Evolutionary conservation across 169 alveolate species (phyloP).

Genomic region (Eimeria falciformis): DNA sequence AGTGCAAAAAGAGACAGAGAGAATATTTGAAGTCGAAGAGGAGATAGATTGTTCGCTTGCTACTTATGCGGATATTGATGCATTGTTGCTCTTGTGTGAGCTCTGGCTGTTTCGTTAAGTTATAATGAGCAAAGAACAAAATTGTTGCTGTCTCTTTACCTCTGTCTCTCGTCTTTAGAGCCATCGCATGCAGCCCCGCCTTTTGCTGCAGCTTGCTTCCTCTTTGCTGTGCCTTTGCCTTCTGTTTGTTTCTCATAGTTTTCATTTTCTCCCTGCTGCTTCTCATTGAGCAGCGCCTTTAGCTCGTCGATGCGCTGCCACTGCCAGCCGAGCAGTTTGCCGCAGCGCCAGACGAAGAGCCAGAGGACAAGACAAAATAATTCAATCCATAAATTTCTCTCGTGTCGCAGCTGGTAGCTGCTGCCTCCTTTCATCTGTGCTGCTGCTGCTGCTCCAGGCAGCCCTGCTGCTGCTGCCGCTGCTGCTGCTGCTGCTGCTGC

Average conservation of each 20-base stretch:
- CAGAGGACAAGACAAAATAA: conserved; percentile 44
- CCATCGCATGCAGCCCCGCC: too few species aligned
- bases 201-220: neutral
- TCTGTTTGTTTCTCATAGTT: neutral
- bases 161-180: too few species aligned
- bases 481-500: conserved; percentile 49
- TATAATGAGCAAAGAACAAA: too few species aligned
- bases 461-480: neutral
- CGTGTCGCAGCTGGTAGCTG: conserved; percentile 46
- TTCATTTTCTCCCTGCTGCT: neutral
- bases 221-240: neutral
- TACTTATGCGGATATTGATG: too few species aligned
- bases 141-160: too few species aligned
- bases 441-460: neutral
- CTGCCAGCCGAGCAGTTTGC: neutral
- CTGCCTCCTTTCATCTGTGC: neutral
- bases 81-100: too few species aligned
- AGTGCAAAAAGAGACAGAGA: too few species aligned
- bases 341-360: conserved; percentile 35
- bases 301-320: conserved; percentile 33
- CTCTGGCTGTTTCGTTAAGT: too few species aligned
- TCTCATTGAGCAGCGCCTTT: neutral
- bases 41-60: too few species aligned
- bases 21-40: too few species aligned
- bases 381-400: conserved; percentile 27